These are phyloP conservation scores for Termitomyces sp. DNA, from an alignment of 1,284 basidiomycete genomes.

Conservation along the genomic window DNA sequence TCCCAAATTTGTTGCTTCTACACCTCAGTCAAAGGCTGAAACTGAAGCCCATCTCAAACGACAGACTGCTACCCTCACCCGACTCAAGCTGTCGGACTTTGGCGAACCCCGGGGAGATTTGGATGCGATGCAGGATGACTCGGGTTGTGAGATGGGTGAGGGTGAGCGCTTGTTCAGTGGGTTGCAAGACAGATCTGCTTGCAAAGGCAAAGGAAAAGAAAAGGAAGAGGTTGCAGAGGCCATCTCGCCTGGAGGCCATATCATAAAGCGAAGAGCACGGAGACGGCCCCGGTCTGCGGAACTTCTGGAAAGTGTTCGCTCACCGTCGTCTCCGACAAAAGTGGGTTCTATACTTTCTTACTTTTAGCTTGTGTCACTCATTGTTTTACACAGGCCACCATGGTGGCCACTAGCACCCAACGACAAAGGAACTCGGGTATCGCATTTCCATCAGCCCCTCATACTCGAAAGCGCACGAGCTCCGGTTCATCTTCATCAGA, in stretches of 20 bases:
- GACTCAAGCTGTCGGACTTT: conserved; percentile 56
- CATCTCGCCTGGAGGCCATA: conserved; percentile 67
- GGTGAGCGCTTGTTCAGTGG: conserved; percentile 32
- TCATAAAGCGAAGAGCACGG: conserved; percentile 65
- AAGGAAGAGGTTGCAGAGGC: conserved; percentile 63
- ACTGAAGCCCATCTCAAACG: conserved; percentile 55
- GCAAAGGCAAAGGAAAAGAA: conserved; percentile 30
- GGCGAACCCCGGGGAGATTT: conserved; percentile 39
- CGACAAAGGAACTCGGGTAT: conserved; percentile 27
- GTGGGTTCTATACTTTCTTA: conserved; percentile 26
- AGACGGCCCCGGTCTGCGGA: conserved; percentile 65
- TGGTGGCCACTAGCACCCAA: conserved; percentile 14
- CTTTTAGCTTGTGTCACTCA: conserved; percentile 6
- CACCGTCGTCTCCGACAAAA: conserved; percentile 36
- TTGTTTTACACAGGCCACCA: conserved; percentile 17
- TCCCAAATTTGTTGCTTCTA: conserved; percentile 47
- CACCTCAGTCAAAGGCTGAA: conserved; percentile 55
- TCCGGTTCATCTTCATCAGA: conserved; percentile 34
- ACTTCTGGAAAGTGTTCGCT: conserved; percentile 45
- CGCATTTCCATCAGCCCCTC: conserved; percentile 28
- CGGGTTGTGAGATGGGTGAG: conserved; percentile 42
- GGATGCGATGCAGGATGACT: conserved; percentile 40
- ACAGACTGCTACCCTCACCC: conserved; percentile 63
- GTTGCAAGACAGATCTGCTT: conserved; percentile 24
- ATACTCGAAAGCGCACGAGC: conserved; percentile 25